Evolutionary conservation across 2,329 filamentous ascomycete genomes (phyloP).

Genomic region (Alternaria viburni): DNA sequence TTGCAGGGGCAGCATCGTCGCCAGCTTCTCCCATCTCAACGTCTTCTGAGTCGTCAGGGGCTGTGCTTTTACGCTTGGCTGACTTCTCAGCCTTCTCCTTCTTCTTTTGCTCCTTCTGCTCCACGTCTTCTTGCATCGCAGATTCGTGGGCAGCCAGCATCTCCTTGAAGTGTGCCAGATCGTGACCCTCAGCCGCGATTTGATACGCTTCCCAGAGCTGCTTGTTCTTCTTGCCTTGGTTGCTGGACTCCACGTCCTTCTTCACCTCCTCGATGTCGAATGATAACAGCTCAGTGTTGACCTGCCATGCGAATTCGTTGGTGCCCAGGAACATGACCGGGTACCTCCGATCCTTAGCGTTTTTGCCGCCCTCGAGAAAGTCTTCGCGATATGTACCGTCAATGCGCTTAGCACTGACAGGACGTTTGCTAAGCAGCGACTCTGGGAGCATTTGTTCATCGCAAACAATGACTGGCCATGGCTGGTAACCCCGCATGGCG

Average conservation of each 20-base stretch:
- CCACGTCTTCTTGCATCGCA: constrained; percentile 62
- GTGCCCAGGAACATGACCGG: constrained; percentile 94
- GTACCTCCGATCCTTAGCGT: constrained; percentile 82
- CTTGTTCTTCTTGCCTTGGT: constrained; percentile 87
- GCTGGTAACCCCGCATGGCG: constrained; percentile 90
- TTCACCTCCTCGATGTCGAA: constrained; percentile 76
- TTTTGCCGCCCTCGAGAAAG: constrained; percentile 86
- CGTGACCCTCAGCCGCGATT: constrained; percentile 78
- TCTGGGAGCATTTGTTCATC: constrained; percentile 93
- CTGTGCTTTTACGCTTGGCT: constrained; percentile 51
- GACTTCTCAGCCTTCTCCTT: constrained; percentile 66
- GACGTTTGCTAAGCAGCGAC: constrained; percentile 76
- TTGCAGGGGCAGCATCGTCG: constrained; percentile 45
- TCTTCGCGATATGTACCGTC: constrained; percentile 90
- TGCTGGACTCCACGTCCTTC: constrained; percentile 71
- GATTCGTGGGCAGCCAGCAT: constrained; percentile 68
- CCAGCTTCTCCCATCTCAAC: constrained; percentile 50
- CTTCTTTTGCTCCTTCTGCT: constrained; percentile 68
- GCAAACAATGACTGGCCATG: constrained; percentile 93
- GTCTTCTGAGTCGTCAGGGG: constrained; percentile 41
- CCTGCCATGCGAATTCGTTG: constrained; percentile 96
- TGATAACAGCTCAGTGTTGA: constrained; percentile 80
- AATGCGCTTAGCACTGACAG: constrained; percentile 78
- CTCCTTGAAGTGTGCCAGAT: constrained; percentile 82
- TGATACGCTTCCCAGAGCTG: constrained; percentile 78